Evolutionary conservation across 805 yeast species (phyloP).

Genomic region (Saturnispora sanitii): DNA sequence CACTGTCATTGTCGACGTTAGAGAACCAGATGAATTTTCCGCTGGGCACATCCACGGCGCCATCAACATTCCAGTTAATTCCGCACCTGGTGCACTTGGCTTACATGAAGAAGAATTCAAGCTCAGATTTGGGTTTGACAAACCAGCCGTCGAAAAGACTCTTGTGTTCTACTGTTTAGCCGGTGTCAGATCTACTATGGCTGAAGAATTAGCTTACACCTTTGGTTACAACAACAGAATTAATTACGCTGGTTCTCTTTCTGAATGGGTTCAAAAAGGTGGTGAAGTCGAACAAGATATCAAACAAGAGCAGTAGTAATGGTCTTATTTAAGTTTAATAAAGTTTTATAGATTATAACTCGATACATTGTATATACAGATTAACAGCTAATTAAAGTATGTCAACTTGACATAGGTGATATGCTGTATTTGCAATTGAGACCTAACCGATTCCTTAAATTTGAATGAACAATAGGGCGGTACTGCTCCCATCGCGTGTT

Average conservation of each 20-base stretch:
- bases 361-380: too few species aligned
- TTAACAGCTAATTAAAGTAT: too few species aligned
- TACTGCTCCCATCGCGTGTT: too few species aligned
- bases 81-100: slow-evolving; percentile 87
- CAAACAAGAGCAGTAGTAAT: neutral
- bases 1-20: slow-evolving; percentile 69
- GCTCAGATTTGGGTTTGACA: slow-evolving; percentile 69
- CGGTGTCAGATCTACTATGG: slow-evolving; percentile 84
- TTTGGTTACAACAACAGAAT: slow-evolving; percentile 81
- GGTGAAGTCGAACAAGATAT: slow-evolving; percentile 21
- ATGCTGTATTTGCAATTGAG: too few species aligned
- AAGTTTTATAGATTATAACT: neutral
- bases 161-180: slow-evolving; percentile 86
- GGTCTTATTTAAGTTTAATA: neutral
- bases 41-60: slow-evolving; percentile 79
- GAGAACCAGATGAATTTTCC: slow-evolving; percentile 75
- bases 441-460: too few species aligned
- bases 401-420: too few species aligned
- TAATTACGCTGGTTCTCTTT: slow-evolving; percentile 78
- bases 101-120: slow-evolving; percentile 70
- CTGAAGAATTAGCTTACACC: slow-evolving; percentile 85
- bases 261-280: slow-evolving; percentile 62
- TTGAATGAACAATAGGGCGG: too few species aligned
- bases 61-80: slow-evolving; percentile 78
- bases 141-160: slow-evolving; percentile 64